Evolutionary conservation across 2,329 filamentous ascomycete genomes (phyloP), one percentile per base, ranked within the genome.

Genomic region (Beauveria medogensis): DNA sequence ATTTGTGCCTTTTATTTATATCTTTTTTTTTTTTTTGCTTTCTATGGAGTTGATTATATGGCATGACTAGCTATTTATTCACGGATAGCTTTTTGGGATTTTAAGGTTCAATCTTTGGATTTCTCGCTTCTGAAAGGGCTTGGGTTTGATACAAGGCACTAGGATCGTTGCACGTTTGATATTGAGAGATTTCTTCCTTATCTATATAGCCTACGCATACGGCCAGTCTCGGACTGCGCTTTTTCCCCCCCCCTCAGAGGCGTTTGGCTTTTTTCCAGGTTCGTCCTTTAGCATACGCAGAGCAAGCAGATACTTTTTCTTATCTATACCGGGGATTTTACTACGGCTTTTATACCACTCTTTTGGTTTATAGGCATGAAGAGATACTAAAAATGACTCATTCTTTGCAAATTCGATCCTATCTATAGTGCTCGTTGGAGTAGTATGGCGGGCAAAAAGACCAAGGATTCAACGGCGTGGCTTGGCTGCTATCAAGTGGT

Each of bases 31-130:
- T 34, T 18, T 40, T 28, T 40, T 47, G 41, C 28, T 37, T 47
- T 47, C 14, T 56, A 47, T 26, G 54, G 54, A 56, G 54, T 56
- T 56, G n/a, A 37, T 22, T 56, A 48, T 28, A 56, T 56, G 54
- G 54, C 54, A 37, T 56, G 54, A 28, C 54, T 26, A 10, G 43
- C 54, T 56, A 3, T 26, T 40, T 24, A 48, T 56, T 48, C 40
- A 26, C 24, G 40, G 26, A 46, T 30, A 47, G 37, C 26, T n/a
- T 16, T 37, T 48, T 44, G 28, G n/a, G 18, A 12, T 54, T 22
- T n/a, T 54, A 18, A 22, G 51, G 22, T 30, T 28, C 26, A 18
- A 28, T 43, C 22, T 46, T 56, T 48, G 41, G 43, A 56, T 30
- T 30, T 37, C 14, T 43, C 12, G 43, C 28, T 50, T 22, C 22